Evolutionary conservation across 306 rosid genomes (phyloP).

Genomic region (Gastrolobium bilobum): DNA sequence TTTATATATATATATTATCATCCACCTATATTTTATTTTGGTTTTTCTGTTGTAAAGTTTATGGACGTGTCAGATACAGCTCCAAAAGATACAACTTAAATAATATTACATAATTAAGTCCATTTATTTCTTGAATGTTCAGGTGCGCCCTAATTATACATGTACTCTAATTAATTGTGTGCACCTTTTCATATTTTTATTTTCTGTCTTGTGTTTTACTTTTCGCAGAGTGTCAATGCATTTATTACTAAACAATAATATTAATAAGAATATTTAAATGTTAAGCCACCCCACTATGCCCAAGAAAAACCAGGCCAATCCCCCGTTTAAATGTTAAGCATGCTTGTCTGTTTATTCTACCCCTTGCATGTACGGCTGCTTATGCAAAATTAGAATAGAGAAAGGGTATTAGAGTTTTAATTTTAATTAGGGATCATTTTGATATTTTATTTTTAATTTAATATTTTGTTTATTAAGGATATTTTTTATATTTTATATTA

Average conservation of each 20-base stretch:
- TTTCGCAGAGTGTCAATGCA: conserved; percentile 51
- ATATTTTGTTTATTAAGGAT: too few species aligned
- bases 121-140: conserved; percentile 43
- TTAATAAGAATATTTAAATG: conserved; percentile 37
- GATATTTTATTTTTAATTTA: too few species aligned
- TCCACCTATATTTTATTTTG: not conserved
- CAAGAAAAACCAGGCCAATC: conserved; percentile 48
- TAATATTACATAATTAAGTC: conserved; percentile 31
- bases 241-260: conserved; percentile 10
- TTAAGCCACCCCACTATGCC: conserved; percentile 36
- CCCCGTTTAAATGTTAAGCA: conserved; percentile 9
- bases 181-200: conserved; percentile 26
- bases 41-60: conserved; percentile 35
- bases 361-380: too few species aligned
- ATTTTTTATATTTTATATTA: too few species aligned
- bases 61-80: conserved; percentile 37
- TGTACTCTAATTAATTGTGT: conserved; percentile 42
- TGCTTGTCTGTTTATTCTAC: too few species aligned
- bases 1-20: too few species aligned
- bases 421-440: too few species aligned
- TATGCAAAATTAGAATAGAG: too few species aligned
- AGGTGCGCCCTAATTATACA: conserved; percentile 48
- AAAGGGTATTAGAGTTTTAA: too few species aligned
- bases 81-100: conserved; percentile 47
- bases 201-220: conserved; percentile 44